phyloP scores from a whole-genome alignment of 2,329 filamentous ascomycete species.

The Pseudophaeomoniella oleicola region DNA sequence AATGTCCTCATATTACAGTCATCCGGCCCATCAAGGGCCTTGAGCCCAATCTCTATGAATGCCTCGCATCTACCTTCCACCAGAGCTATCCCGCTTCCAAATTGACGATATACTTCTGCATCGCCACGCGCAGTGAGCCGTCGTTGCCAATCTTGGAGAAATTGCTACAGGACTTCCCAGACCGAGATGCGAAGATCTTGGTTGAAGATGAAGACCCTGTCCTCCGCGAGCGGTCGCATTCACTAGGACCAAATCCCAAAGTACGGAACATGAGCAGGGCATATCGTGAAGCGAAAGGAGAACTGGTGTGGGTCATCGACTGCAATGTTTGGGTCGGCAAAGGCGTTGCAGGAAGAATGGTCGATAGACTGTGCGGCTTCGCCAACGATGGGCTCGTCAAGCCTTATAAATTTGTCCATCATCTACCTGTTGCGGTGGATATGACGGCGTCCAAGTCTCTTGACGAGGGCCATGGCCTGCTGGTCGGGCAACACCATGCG shows the following conservation, averaged over 20 bases:
- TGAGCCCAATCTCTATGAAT: constrained; percentile 82
- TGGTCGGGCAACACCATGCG: constrained; percentile 7
- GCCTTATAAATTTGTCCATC: constrained; percentile 85
- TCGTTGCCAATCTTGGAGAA: constrained; percentile 60
- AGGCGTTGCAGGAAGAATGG: constrained; percentile 72
- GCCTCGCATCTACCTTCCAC: constrained; percentile 69
- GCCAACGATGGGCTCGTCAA: constrained; percentile 27
- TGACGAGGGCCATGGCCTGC: constrained; percentile 15
- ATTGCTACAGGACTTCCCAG: constrained; percentile 58
- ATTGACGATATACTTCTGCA: constrained; percentile 68
- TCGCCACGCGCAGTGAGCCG: constrained; percentile 60
- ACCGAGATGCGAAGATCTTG: constrained; percentile 55
- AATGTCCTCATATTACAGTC: constrained; percentile 70
- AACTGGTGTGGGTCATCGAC: constrained; percentile 88
- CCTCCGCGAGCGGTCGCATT: constrained; percentile 34
- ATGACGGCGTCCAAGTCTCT: constrained; percentile 20
- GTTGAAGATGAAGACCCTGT: constrained; percentile 71
- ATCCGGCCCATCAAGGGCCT: constrained; percentile 89
- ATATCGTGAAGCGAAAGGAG: constrained; percentile 74
- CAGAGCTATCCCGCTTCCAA: constrained; percentile 68
- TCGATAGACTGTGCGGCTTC: constrained; percentile 68
- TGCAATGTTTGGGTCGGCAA: constrained; percentile 88
- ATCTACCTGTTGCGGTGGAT: constrained; percentile 82
- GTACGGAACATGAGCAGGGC: constrained; percentile 91
- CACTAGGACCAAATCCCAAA: constrained; percentile 89